These are phyloP conservation scores for Eucalyptus cladocalyx DNA, from an alignment of 345 rosid genomes.

Conservation along the genomic window DNA sequence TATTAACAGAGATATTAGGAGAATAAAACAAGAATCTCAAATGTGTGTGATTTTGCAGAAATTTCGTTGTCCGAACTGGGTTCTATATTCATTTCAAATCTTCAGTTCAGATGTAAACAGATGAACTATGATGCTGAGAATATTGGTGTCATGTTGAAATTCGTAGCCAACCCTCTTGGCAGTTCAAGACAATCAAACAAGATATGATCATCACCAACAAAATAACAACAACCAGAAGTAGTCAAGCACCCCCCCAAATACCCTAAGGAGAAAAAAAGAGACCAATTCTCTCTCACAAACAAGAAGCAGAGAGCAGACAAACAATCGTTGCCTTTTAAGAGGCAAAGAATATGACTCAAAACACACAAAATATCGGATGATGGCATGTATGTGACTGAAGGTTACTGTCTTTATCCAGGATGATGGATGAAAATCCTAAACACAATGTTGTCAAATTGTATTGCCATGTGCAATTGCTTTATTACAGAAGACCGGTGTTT, in stretches of 20 bases:
- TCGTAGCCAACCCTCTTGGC: background rate
- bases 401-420: background rate
- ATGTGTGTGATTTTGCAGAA: background rate
- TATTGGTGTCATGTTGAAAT: background rate
- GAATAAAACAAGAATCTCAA: background rate
- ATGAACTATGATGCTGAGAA: background rate
- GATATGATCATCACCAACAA: background rate
- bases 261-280: background rate
- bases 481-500: background rate
- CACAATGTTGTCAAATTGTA: background rate
- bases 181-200: background rate
- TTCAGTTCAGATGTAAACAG: background rate
- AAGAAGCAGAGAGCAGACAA: background rate
- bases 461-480: background rate
- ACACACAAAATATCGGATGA: background rate
- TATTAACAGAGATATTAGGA: background rate
- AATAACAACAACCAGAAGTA: background rate
- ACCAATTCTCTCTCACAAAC: background rate
- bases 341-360: background rate
- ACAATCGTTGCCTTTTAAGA: background rate
- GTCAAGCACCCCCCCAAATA: background rate
- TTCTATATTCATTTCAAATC: background rate
- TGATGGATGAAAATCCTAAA: background rate
- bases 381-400: background rate
- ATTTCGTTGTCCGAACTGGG: background rate